Evolutionary conservation across 768 basidiomycete species (phyloP).

Genomic region (Suillus discolor): DNA sequence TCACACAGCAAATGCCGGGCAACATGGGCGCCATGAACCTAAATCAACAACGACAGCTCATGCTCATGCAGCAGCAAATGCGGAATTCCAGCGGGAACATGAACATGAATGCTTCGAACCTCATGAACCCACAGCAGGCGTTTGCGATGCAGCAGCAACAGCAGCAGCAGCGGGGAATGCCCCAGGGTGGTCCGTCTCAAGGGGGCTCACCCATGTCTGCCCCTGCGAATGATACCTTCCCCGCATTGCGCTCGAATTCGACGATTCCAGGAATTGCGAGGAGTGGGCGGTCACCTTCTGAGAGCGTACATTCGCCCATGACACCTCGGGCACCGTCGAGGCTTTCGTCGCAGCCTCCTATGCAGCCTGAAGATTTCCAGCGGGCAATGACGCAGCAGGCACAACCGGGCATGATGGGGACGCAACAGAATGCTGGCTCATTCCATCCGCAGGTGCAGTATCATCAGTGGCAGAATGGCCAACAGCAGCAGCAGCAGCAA

Average conservation of each 20-base stretch:
- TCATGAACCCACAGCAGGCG: slow-evolving; percentile 38
- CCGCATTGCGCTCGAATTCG: slow-evolving; percentile 57
- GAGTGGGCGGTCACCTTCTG: slow-evolving; percentile 76
- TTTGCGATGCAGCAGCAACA: slow-evolving; percentile 41
- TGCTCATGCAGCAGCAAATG: slow-evolving; percentile 42
- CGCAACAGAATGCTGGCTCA: slow-evolving; percentile 21
- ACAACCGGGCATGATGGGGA: slow-evolving; percentile 32
- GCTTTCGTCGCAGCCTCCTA: slow-evolving; percentile 45
- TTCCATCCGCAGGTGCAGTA: slow-evolving; percentile 41
- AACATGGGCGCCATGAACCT: slow-evolving; percentile 31
- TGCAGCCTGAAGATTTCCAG: slow-evolving; percentile 48
- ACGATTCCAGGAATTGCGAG: slow-evolving; percentile 75
- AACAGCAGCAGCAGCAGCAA: slow-evolving; percentile 49
- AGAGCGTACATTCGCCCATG: slow-evolving; percentile 50
- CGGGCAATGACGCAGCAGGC: slow-evolving; percentile 39
- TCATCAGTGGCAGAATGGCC: slow-evolving; percentile 54
- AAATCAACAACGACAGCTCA: slow-evolving; percentile 49
- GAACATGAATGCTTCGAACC: slow-evolving; percentile 25
- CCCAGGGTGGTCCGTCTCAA: slow-evolving; percentile 43
- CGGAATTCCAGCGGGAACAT: slow-evolving; percentile 29
- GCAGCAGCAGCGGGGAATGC: slow-evolving; percentile 24
- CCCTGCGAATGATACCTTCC: slow-evolving; percentile 44
- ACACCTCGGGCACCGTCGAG: slow-evolving; percentile 39
- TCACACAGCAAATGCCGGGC: slow-evolving; percentile 30
- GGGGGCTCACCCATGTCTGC: slow-evolving; percentile 45